Evolutionary conservation across 2,329 filamentous ascomycete genomes (phyloP).

Genomic region (Curvularia lunata): DNA sequence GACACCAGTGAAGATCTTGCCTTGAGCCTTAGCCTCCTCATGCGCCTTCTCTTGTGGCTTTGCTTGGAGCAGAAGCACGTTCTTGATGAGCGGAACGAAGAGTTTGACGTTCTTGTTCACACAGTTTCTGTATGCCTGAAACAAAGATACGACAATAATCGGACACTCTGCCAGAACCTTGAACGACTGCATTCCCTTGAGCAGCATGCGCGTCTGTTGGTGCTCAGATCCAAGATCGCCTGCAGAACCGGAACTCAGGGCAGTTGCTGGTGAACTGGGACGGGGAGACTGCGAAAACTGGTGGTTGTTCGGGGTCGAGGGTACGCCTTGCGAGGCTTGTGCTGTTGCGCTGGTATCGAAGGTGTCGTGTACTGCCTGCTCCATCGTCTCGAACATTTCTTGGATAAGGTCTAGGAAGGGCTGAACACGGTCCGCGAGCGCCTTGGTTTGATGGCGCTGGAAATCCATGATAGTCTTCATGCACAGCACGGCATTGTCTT

Average conservation of each 20-base stretch:
- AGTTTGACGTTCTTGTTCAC: slow-evolving; percentile 85
- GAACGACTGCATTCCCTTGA: slow-evolving; percentile 98
- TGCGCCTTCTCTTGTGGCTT: slow-evolving; percentile 93
- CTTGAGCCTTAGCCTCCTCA: slow-evolving; percentile 77
- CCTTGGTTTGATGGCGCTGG: slow-evolving; percentile 88
- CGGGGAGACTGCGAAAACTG: slow-evolving; percentile 84
- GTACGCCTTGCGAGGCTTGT: slow-evolving; percentile 58
- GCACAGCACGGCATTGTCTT: slow-evolving; percentile 97
- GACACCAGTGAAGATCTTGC: slow-evolving; percentile 88
- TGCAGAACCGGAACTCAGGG: slow-evolving; percentile 72
- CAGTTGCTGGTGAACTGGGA: slow-evolving; percentile 86
- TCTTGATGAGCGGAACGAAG: slow-evolving; percentile 94
- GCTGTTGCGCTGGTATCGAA: slow-evolving; percentile 77
- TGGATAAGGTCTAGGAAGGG: slow-evolving; percentile 89
- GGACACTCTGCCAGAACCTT: slow-evolving; percentile 97
- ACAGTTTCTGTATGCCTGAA: slow-evolving; percentile 84
- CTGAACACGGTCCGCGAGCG: slow-evolving; percentile 81
- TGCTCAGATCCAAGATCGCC: slow-evolving; percentile 82
- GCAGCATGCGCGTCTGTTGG: slow-evolving; percentile 78
- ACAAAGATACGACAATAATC: slow-evolving; percentile 98
- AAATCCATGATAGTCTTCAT: slow-evolving; percentile 99
- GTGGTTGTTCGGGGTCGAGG: slow-evolving; percentile 67
- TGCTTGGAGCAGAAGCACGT: slow-evolving; percentile 84
- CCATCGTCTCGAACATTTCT: slow-evolving; percentile 95
- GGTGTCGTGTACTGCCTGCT: slow-evolving; percentile 91